Evolutionary conservation across 139 green algal genomes (phyloP).

Genomic region (Picochlorum sp.): DNA sequence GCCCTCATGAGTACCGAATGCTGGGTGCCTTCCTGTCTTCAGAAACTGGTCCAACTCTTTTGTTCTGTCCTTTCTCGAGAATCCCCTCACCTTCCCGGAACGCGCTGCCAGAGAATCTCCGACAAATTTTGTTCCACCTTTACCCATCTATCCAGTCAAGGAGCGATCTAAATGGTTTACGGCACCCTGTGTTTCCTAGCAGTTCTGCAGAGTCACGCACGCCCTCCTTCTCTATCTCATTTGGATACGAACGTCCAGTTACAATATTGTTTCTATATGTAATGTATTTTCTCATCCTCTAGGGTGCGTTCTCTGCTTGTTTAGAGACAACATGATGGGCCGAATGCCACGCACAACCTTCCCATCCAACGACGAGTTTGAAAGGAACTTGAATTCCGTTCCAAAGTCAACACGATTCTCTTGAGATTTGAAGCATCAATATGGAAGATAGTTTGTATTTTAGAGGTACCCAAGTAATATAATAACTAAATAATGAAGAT

Average conservation of each 20-base stretch:
- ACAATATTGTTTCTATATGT: slow-evolving; percentile 9
- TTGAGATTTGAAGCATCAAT: too few species aligned
- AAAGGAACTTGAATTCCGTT: too few species aligned
- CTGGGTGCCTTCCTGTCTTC: slow-evolving; percentile 29
- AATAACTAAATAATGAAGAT: neutral
- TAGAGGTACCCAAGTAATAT: neutral
- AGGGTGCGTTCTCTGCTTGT: neutral
- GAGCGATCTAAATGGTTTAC: neutral
- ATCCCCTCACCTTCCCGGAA: neutral
- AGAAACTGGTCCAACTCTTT: slow-evolving; percentile 33
- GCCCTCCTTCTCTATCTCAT: neutral
- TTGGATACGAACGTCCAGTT: neutral
- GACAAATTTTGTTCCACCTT: slow-evolving; percentile 25
- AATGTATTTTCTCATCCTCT: slow-evolving; percentile 1
- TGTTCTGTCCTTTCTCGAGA: slow-evolving; percentile 10
- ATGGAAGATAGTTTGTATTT: too few species aligned
- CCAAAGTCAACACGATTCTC: too few species aligned
- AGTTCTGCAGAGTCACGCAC: neutral
- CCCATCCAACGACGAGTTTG: too few species aligned
- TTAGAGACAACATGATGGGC: too few species aligned
- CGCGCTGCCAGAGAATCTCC: slow-evolving; percentile 22
- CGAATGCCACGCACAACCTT: too few species aligned
- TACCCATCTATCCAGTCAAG: slow-evolving; percentile 12
- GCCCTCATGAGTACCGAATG: slow-evolving; percentile 17
- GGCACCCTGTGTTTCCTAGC: neutral